A percentile compares a stretch with the other conserved stretches of the same genome.
Evolutionary conservation across 257 asterid genomes (phyloP).

Genomic region (Catharanthus roseus): DNA sequence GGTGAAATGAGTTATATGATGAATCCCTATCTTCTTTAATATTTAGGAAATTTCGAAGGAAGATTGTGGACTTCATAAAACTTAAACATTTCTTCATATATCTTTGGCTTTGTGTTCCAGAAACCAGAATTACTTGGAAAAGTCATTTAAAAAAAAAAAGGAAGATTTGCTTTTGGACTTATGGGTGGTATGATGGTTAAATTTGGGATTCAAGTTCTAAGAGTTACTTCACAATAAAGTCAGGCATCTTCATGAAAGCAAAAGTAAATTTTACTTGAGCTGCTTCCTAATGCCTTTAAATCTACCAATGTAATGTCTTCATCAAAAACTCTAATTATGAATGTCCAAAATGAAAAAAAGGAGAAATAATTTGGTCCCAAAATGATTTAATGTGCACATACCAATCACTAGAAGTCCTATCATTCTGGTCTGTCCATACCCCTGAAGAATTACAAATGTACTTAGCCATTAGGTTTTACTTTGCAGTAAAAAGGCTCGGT

Average conservation of each 20-base stretch:
- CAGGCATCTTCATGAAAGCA: neutral
- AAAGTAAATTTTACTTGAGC: neutral
- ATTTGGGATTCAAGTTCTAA: neutral
- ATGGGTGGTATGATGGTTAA: neutral
- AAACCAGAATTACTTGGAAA: neutral
- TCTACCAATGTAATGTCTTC: neutral
- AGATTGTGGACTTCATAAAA: neutral
- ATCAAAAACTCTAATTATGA: too few relatives aligned
- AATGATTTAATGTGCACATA: neutral
- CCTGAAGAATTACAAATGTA: neutral
- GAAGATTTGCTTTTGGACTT: neutral
- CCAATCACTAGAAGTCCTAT: neutral
- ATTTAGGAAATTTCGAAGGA: neutral
- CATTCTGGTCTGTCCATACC: neutral
- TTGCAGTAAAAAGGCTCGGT: too few relatives aligned
- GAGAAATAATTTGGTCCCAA: neutral
- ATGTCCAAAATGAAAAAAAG: too few relatives aligned
- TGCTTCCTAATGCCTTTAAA: neutral
- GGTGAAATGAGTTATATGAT: neutral
- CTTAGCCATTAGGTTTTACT: neutral
- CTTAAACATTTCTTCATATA: neutral
- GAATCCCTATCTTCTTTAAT: neutral
- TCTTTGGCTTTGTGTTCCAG: neutral
- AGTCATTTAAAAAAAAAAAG: neutral
- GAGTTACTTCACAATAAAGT: neutral